Base-by-base conservation (phyloP, 2,329 filamentous ascomycete genomes). In the Allantophomopsis lycopodina region DNA sequence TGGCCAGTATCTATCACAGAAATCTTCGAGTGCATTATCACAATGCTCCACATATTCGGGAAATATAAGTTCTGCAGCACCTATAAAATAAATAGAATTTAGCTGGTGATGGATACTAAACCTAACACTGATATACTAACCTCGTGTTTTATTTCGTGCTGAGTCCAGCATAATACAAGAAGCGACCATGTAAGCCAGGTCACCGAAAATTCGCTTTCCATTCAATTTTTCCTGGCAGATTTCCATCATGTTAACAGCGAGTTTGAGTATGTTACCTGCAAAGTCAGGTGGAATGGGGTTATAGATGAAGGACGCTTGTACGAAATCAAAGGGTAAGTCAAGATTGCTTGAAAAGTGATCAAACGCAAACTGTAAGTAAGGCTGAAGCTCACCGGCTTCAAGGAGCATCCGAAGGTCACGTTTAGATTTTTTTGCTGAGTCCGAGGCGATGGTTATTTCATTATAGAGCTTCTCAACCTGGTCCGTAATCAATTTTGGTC, bases 81-180 rank as follows among this genome's bases (percentile, higher is more conserved):
- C 38, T 59, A 47, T 11, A 57, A 42, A 17, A n/a, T n/a, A n/a
- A n/a, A n/a, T n/a, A n/a, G n/a, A n/a, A n/a, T n/a, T n/a, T n/a
- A n/a, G n/a, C n/a, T n/a, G n/a, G n/a, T n/a, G n/a, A n/a, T n/a
- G n/a, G n/a, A n/a, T n/a, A n/a, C n/a, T n/a, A n/a, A n/a, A n/a
- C n/a, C n/a, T n/a, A n/a, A n/a, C n/a, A n/a, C n/a, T n/a, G n/a
- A n/a, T n/a, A n/a, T n/a, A n/a, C n/a, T n/a, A n/a, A 53, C 49
- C 56, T 49, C 42, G 49, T 20, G 46, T 54, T 20, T 48, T 51
- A 38, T 60, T 57, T 35, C 62, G 54, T 8, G 55, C 59, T 42
- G 56, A 62, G 37, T 70, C 65, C 1, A 71, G 51, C 50, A 70
- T 56, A 12, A 72, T 63, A 42, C 68, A 69, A 1, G 66, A 69